These are phyloP conservation scores for Avena insularis DNA, from an alignment of 176 grass and related monocot species.

Conservation along the genomic window DNA sequence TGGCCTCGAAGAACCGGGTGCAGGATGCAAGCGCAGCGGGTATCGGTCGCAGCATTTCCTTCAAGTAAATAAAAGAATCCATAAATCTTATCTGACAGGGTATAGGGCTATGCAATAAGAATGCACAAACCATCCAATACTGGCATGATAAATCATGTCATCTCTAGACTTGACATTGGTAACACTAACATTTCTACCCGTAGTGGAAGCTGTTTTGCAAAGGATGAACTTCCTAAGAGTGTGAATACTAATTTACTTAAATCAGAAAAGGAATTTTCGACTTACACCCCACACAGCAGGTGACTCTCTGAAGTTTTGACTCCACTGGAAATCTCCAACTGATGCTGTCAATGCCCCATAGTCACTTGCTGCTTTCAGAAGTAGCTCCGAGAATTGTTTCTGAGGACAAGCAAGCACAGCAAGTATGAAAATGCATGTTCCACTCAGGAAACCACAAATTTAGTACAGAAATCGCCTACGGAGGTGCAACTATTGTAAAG, in stretches of 20 bases:
- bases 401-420: constrained; percentile 36
- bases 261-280: constrained; percentile 20
- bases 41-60: constrained; percentile 98
- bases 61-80: constrained; percentile 32
- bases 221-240: not conserved
- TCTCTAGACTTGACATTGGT: constrained; percentile 18
- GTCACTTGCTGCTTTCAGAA: constrained; percentile 97
- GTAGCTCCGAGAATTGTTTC: constrained; percentile 99
- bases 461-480: not conserved
- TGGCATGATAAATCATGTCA: constrained; percentile 4
- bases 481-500: not conserved
- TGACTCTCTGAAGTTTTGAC: constrained; percentile 96
- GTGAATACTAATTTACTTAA: not conserved
- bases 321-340: constrained; percentile 96
- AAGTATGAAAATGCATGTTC: not conserved
- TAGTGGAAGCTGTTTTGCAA: not conserved
- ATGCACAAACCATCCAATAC: not conserved
- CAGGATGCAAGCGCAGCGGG: constrained; percentile 94
- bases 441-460: not conserved
- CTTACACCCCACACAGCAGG: constrained; percentile 97
- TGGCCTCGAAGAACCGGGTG: constrained; percentile 97
- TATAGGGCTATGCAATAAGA: not conserved
- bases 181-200: not conserved
- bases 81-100: not conserved
- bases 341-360: constrained; percentile 89